Base-by-base conservation (phyloP, 2,329 filamentous ascomycete genomes). In the Stachybotrys chlorohalonatus region DNA sequence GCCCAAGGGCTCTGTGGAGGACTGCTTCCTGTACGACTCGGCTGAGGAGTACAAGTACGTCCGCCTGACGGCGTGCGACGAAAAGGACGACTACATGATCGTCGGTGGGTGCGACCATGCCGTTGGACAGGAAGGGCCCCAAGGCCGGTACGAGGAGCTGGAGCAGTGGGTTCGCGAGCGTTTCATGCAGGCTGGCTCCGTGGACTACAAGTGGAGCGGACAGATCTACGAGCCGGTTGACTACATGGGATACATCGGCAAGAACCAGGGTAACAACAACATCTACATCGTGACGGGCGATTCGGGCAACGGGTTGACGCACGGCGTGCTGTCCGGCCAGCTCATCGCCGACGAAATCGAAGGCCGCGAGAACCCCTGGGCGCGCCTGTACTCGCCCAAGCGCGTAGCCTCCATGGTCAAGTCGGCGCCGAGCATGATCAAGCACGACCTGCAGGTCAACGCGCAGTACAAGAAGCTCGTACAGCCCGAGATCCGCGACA, bases 41-140 rank as follows among this genome's bases (percentile, higher is more conserved):
- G 77, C 75, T 1, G 78, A 82, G 30, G 66, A 63, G 30, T 83
- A 83, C 71, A 78, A 80, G 60, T 83, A 83, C 57, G 66, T 79
- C 2, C 75, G 79, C 1, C 62, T 82, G 11, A 82, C 79, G 0
- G 67, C 64, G 0, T 81, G 79, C 60, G 79, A 83, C 54, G 73
- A 76, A 0, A 66, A 75, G 54, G 66, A 80, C 48, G 79, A 82
- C 58, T 83, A 82, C 62, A 62, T 83, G 51, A 67, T 84, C 6
- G 72, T 82, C 6, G 80, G 80, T 7, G 80, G 80, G 1, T 75
- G 76, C 52, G 80, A 83, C 59, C 80, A 83, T 68, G 79, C 80
- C 62, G 78, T 82, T n/a, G 79, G 80, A 0, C 78, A 82, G 58
- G 73, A 76, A 48, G 66, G 73, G 2, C 68, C 75, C 1, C 62